Evolutionary conservation across 352 stramenopile species (phyloP).

Genomic region (Pseudoperonospora humuli): DNA sequence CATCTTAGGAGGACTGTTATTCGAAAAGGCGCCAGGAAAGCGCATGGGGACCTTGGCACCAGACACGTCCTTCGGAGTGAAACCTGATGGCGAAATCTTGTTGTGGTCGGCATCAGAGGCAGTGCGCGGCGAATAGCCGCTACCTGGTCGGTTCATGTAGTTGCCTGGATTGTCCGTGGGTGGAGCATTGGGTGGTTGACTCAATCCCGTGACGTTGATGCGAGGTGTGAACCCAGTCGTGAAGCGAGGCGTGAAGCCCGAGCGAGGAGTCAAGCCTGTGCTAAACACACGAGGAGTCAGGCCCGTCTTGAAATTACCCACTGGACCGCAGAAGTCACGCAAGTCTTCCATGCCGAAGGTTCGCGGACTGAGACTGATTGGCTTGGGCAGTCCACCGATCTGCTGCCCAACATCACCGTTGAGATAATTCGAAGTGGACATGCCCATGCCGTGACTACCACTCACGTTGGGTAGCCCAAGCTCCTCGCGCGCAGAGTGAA

Average conservation of each 20-base stretch:
- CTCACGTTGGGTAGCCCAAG: conserved; percentile 50
- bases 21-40: conserved; percentile 49
- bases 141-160: conserved; percentile 30
- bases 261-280: conserved; percentile 70
- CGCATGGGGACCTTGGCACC: conserved; percentile 69
- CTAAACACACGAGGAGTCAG: conserved; percentile 75
- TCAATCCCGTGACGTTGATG: conserved; percentile 48
- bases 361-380: conserved; percentile 65
- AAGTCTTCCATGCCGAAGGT: conserved; percentile 83
- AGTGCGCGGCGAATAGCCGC: conserved; percentile 50
- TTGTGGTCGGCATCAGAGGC: conserved; percentile 32
- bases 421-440: conserved; percentile 26
- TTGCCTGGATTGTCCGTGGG: conserved; percentile 37
- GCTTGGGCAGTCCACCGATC: conserved; percentile 42
- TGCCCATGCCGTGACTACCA: conserved; percentile 29
- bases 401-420: conserved; percentile 26
- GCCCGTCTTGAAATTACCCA: conserved; percentile 78
- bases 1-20: conserved; percentile 55
- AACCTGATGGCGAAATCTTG: conserved; percentile 75
- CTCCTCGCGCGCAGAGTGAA: conserved; percentile 67
- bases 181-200: conserved; percentile 25
- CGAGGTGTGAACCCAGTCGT: conserved; percentile 71
- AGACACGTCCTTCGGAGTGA: conserved; percentile 70
- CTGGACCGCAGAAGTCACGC: conserved; percentile 70
- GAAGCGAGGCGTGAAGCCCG: conserved; percentile 75